Evolutionary conservation across 2,329 filamentous ascomycete genomes (phyloP).

Genomic region (Colletotrichum tofieldiae): DNA sequence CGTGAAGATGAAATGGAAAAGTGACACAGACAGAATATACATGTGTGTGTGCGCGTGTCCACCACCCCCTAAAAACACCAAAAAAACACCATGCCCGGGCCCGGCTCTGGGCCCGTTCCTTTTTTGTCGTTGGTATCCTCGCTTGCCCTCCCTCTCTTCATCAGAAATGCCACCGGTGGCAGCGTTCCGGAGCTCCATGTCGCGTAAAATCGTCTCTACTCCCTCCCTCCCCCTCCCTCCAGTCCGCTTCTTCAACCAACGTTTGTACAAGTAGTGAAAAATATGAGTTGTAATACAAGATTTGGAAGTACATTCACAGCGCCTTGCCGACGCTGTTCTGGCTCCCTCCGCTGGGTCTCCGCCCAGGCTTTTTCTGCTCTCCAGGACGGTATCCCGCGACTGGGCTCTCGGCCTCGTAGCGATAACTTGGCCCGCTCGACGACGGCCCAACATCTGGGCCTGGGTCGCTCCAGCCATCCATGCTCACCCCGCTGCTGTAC

Average conservation of each 20-base stretch:
- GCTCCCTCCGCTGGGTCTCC: conserved; percentile 37
- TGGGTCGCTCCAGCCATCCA: conserved; percentile 67
- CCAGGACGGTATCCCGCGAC: conserved; percentile 41
- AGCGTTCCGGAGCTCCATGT: conserved; percentile 6
- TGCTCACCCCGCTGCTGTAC: conserved; percentile 67
- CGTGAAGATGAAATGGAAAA: conserved; percentile 1
- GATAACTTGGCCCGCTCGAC: conserved; percentile 42
- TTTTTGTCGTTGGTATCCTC: conserved; percentile 32
- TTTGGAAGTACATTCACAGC: conserved; percentile 16
- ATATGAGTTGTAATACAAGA: conserved; percentile 19
- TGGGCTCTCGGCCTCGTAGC: conserved; percentile 50
- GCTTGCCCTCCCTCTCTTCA: conserved; percentile 17
- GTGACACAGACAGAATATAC: conserved; percentile 14
- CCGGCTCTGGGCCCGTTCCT: conserved; percentile 12
- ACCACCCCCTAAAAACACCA: conserved; percentile 26
- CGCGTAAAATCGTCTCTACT: conserved; percentile 15
- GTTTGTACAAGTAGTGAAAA: conserved; percentile 38
- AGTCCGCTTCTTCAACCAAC: conserved; percentile 7
- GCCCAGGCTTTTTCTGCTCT: conserved; percentile 30
- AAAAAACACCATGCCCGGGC: conserved; percentile 23
- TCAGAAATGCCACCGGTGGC: conserved; percentile 9
- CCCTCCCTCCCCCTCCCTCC: not conserved
- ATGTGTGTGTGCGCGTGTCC: conserved; percentile 1
- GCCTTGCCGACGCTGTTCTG: conserved; percentile 44
- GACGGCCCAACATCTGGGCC: conserved; percentile 67